These are phyloP conservation scores for Tolypocladium cylindrosporum DNA, from an alignment of 2,329 filamentous ascomycete genomes.

Conservation along the genomic window DNA sequence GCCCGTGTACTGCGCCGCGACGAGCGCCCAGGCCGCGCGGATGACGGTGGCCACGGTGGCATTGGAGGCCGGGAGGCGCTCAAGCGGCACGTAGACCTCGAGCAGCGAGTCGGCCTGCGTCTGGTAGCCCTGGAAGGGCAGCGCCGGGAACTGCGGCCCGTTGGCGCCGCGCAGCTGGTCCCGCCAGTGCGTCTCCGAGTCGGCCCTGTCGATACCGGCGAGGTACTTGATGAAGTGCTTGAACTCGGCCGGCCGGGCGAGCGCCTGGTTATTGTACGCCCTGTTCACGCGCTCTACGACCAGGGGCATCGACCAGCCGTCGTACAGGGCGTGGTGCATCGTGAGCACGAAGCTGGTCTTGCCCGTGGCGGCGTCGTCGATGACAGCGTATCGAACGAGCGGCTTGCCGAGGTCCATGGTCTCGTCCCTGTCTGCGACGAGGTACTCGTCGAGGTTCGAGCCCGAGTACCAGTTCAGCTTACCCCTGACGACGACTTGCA, in stretches of 20 bases:
- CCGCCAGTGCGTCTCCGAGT: slow-evolving; percentile 36
- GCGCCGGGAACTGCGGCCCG: slow-evolving; percentile 35
- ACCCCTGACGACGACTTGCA: slow-evolving; percentile 36
- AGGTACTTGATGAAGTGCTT: slow-evolving; percentile 41
- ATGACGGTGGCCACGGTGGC: slow-evolving; percentile 46
- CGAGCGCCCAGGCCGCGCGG: slow-evolving; percentile 48
- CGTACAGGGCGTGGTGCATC: slow-evolving; percentile 47
- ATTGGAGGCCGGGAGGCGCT: slow-evolving; percentile 21
- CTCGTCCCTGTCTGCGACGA: slow-evolving; percentile 27
- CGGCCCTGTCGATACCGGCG: slow-evolving; percentile 22
- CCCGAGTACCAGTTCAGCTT: slow-evolving; percentile 24
- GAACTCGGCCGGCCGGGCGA: slow-evolving; percentile 29
- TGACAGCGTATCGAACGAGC: slow-evolving; percentile 34
- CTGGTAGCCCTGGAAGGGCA: slow-evolving; percentile 38
- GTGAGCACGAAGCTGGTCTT: slow-evolving; percentile 38
- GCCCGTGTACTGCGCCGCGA: slow-evolving; percentile 42
- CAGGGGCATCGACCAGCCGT: slow-evolving; percentile 45
- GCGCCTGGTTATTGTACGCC: slow-evolving; percentile 24
- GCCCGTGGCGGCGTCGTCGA: slow-evolving; percentile 19
- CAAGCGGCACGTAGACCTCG: slow-evolving; percentile 37
- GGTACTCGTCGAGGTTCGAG: slow-evolving; percentile 26
- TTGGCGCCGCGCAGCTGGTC: slow-evolving; percentile 33
- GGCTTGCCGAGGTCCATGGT: slow-evolving; percentile 34
- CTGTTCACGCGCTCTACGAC: slow-evolving; percentile 37
- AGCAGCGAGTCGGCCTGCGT: slow-evolving; percentile 41